Evolutionary conservation across 148 eudicot genomes (phyloP).

Genomic region (Camellia lanceoleosa): DNA sequence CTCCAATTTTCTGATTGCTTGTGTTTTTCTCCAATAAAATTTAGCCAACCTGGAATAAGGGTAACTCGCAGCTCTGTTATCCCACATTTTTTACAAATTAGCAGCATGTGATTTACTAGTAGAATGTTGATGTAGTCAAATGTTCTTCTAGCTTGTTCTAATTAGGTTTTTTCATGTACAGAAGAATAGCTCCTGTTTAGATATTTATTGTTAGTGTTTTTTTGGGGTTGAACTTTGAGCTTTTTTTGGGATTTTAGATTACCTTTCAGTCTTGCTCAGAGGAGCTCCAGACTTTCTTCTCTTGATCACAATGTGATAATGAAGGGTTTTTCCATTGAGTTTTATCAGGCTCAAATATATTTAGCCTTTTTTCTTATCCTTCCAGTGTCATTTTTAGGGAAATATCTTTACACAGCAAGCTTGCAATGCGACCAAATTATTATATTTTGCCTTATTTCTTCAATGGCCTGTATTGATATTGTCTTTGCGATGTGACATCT

Average conservation of each 20-base stretch:
- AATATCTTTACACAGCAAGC: background rate
- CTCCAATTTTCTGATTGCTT: background rate
- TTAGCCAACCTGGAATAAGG: background rate
- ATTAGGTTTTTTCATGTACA: background rate
- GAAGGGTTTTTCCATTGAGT: background rate
- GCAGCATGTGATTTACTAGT: background rate
- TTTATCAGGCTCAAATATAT: background rate
- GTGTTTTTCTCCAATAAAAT: background rate
- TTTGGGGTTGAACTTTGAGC: background rate
- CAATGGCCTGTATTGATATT: conserved; percentile 2
- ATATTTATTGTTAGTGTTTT: background rate
- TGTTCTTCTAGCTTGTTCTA: background rate
- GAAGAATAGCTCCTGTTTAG: background rate
- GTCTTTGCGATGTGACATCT: background rate
- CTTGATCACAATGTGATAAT: background rate
- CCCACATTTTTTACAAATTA: background rate
- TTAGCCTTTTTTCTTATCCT: background rate
- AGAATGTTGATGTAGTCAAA: background rate
- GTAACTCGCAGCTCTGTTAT: background rate
- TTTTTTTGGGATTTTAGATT: background rate
- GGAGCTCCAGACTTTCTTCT: background rate
- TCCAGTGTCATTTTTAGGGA: background rate
- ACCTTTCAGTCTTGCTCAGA: background rate
- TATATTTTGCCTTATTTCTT: background rate
- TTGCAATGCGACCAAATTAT: background rate